Evolutionary conservation across 2,329 filamentous ascomycete genomes (phyloP).

Genomic region (Exophiala viscosa): DNA sequence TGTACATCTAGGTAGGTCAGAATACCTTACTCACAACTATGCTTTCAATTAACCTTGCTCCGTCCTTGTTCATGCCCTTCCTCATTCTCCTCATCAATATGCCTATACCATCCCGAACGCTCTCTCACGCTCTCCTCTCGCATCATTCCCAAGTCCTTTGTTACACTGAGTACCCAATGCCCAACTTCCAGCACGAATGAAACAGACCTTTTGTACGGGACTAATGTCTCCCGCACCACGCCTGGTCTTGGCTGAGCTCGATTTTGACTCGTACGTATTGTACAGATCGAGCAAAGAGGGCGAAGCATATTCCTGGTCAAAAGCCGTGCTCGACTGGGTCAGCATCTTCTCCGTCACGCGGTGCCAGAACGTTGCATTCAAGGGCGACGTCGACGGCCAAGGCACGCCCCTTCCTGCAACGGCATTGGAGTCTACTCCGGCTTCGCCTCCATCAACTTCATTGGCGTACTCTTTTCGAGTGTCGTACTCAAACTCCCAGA

Average conservation of each 20-base stretch:
- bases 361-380: slow-evolving; percentile 33
- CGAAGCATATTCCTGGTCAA: neutral
- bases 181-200: slow-evolving; percentile 30
- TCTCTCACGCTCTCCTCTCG: slow-evolving; percentile 1
- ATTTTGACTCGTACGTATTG: slow-evolving; percentile 31
- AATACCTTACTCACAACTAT: too few species aligned
- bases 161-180: slow-evolving; percentile 19
- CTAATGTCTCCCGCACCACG: slow-evolving; percentile 22
- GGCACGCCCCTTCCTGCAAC: neutral
- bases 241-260: slow-evolving; percentile 21
- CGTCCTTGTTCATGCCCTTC: too few species aligned
- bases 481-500: slow-evolving; percentile 33
- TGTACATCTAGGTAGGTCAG: too few species aligned
- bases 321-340: slow-evolving; percentile 12
- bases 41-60: neutral
- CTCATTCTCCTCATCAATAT: neutral
- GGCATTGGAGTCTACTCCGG: slow-evolving; percentile 8
- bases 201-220: slow-evolving; percentile 31
- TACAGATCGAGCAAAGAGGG: slow-evolving; percentile 27
- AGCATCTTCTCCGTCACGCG: slow-evolving; percentile 30
- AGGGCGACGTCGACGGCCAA: slow-evolving; percentile 27
- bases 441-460: neutral
- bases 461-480: slow-evolving; percentile 25
- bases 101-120: slow-evolving; percentile 2
- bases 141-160: slow-evolving; percentile 1